Evolutionary conservation across 83 land plant species (phyloP).

Genomic region (Diphasiastrum complanatum): DNA sequence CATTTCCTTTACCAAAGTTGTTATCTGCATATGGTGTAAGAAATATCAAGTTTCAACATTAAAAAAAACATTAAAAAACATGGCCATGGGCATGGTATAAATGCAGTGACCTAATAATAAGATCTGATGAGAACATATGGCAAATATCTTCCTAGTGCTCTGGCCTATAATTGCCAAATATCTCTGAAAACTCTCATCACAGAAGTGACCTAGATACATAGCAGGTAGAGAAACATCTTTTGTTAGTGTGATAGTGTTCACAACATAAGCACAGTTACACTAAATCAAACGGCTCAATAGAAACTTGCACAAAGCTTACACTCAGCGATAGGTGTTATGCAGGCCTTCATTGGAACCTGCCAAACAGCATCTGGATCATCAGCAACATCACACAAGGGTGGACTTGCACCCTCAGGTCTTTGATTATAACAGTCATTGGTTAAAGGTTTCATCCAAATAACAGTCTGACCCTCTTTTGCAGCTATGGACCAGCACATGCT

Average conservation of each 20-base stretch:
- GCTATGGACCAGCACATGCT: conserved; percentile 92
- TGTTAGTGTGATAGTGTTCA: too few species aligned
- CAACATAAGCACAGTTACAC: too few species aligned
- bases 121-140: not conserved
- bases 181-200: too few species aligned
- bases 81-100: too few species aligned
- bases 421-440: conserved; percentile 62
- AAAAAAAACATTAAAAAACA: too few species aligned
- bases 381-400: conserved; percentile 54
- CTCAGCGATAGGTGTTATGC: conserved; percentile 62
- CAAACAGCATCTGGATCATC: conserved; percentile 83
- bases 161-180: too few species aligned
- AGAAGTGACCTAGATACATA: too few species aligned
- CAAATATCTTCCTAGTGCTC: not conserved
- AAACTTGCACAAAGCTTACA: conserved; percentile 32
- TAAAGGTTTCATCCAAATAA: conserved; percentile 75
- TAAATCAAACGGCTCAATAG: too few species aligned
- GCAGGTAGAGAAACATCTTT: not conserved
- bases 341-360: conserved; percentile 75
- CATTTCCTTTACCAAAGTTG: conserved; percentile 47
- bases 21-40: conserved; percentile 31
- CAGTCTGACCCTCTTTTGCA: conserved; percentile 75
- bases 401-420: conserved; percentile 51
- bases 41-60: not conserved
- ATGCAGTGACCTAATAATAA: not conserved